Evolutionary conservation across 1,139 yeast genomes (phyloP), one percentile per base, ranked within the genome.

Genomic region (Suhomyces maxii): DNA sequence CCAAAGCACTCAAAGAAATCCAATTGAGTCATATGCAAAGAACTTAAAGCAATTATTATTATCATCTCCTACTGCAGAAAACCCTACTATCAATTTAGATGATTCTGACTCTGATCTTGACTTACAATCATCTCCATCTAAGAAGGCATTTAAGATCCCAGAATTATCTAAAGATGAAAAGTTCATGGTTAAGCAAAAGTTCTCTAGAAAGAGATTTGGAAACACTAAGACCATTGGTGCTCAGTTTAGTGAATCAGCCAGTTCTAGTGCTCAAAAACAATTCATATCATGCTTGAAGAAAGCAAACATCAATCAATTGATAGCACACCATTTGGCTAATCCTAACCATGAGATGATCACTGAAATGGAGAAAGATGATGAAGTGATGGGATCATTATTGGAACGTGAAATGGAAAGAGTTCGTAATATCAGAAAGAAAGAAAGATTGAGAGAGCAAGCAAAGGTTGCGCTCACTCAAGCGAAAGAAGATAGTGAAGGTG

Each of bases 391-490:
- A 3, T 63, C 70, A 69, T 54, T 85, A 39, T 69, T 85, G 53
- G 89, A 85, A 53, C 74, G 80, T 48, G 91, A 86, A 58, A 74
- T 82, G 55, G 78, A 77, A 51, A 69, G 84, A 52, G 79, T 71
- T 31, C 66, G 81, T 56, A 72, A 69, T 42, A 71, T 79, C 31
- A 70, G 84, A 47, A 77, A 73, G 54, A 75, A 73, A 46, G 88
- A 80, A 47, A 73, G 77, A 50, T 50, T 69, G 34, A 62, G 63
- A 44, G 77, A 72, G 50, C 67, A 58, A 46, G 77, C 77, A 2
- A 68, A 65, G 44, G 48, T 57, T 44, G 75, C 73, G 2, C 58
- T 69, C 43, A 43, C 62, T 26, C 31, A 28, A 28, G n/a, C 11
- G 5, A 11, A 28, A 28, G 47, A 53, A 25, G 47, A 54, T 18